phyloP scores from a whole-genome alignment of 768 basidiomycete genomes.

The Mycena capillaripes region DNA sequence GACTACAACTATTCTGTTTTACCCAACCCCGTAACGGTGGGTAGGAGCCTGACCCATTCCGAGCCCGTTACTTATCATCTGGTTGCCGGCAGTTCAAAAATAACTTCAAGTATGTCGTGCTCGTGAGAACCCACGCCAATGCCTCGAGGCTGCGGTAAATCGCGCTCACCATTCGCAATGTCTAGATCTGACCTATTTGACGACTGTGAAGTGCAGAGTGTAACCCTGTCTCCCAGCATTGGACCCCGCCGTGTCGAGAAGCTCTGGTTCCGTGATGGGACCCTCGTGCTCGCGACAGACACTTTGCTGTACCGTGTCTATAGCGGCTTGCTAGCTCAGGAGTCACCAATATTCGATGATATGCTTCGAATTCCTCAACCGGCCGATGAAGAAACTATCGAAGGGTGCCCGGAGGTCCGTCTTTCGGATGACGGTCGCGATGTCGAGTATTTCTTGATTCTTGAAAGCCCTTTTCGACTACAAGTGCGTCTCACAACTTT shows the following conservation, averaged over 20 bases:
- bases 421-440: conserved; percentile 17
- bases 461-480: conserved; percentile 26
- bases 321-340: conserved; percentile 16
- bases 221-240: too few species aligned
- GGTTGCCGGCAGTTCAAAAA: too few species aligned
- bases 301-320: conserved; percentile 25
- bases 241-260: conserved; percentile 12
- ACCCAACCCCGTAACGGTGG: too few species aligned
- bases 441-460: conserved; percentile 23
- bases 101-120: too few species aligned
- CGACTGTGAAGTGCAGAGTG: too few species aligned
- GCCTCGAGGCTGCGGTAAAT: too few species aligned
- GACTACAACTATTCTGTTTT: too few species aligned
- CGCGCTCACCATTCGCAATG: too few species aligned
- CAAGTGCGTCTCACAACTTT: conserved; percentile 1
- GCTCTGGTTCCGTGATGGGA: conserved; percentile 31
- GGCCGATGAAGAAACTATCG: neutral
- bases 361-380: conserved; percentile 30
- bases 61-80: too few species aligned
- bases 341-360: conserved; percentile 25
- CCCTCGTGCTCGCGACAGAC: conserved; percentile 14
- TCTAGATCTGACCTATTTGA: too few species aligned
- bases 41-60: too few species aligned
- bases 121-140: too few species aligned
- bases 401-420: conserved; percentile 29